phyloP scores from a whole-genome alignment of 805 yeast genomes.

The Kockiozyma suomiensis region DNA sequence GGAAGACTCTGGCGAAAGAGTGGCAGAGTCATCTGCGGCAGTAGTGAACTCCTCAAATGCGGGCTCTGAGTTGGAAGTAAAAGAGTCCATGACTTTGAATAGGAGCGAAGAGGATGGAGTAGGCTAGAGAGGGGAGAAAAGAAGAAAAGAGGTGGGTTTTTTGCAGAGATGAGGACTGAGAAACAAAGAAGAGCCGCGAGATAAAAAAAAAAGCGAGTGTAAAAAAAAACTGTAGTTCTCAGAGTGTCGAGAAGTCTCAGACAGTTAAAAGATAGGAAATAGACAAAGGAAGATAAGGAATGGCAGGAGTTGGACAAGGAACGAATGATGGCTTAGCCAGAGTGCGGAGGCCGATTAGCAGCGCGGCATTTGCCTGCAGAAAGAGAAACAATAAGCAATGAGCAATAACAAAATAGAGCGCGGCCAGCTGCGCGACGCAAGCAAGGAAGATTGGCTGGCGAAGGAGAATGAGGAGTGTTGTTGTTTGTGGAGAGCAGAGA shows the following conservation, averaged over 20 bases:
- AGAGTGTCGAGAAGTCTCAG: not conserved
- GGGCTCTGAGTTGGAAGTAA: not conserved
- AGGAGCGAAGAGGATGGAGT: not conserved
- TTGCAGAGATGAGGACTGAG: not conserved
- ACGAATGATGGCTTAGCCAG: slow-evolving; percentile 8
- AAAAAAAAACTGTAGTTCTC: not conserved
- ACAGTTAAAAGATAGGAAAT: not conserved
- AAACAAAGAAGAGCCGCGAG: too few relatives aligned
- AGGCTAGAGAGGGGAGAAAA: too few relatives aligned
- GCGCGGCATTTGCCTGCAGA: not conserved
- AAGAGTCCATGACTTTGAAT: not conserved
- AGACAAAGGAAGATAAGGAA: not conserved
- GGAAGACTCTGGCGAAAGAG: slow-evolving; percentile 27
- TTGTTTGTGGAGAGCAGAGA: too few relatives aligned
- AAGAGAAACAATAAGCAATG: too few relatives aligned
- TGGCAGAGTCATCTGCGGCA: slow-evolving; percentile 21
- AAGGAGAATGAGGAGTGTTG: too few relatives aligned
- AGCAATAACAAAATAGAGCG: too few relatives aligned
- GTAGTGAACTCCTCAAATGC: slow-evolving; percentile 3
- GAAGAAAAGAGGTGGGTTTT: not conserved
- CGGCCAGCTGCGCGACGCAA: too few relatives aligned
- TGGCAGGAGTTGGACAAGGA: not conserved
- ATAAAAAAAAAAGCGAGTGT: not conserved
- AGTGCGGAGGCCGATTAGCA: not conserved
- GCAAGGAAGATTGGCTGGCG: too few relatives aligned